Percentiles rank a stretch among this genome's conserved stretches.
These are phyloP conservation scores for Pyrenophora tritici-repentis DNA, from an alignment of 2,329 filamentous ascomycete genomes.

Conservation along the genomic window DNA sequence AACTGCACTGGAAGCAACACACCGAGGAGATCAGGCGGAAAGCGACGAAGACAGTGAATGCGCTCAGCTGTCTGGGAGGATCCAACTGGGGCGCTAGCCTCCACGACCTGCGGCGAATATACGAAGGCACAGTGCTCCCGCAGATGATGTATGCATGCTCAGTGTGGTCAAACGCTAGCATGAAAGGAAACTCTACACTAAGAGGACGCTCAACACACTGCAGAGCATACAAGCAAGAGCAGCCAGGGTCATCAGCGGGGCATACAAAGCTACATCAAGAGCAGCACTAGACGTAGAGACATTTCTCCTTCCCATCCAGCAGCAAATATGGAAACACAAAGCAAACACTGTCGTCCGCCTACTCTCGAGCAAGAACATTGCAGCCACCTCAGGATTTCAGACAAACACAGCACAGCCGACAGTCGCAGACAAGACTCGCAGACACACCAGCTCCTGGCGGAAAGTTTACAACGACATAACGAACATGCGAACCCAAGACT, in stretches of 20 bases:
- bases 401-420: slow-evolving; percentile 1
- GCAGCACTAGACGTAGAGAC: slow-evolving; percentile 20
- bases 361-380: slow-evolving; percentile 11
- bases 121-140: slow-evolving; percentile 34
- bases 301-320: slow-evolving; percentile 16
- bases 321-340: slow-evolving; percentile 25
- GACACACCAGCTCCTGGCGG: too few species aligned
- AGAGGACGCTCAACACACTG: slow-evolving; percentile 18
- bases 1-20: slow-evolving; percentile 16
- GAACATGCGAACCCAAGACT: too few species aligned
- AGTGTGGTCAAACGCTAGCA: slow-evolving; percentile 26
- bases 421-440: too few species aligned
- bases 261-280: slow-evolving; percentile 27
- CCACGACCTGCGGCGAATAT: slow-evolving; percentile 27
- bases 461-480: too few species aligned
- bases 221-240: slow-evolving; percentile 27
- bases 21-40: slow-evolving; percentile 17
- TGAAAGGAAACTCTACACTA: slow-evolving; percentile 18
- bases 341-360: slow-evolving; percentile 15
- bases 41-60: slow-evolving; percentile 16
- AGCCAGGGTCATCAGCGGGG: slow-evolving; percentile 26
- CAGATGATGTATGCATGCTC: slow-evolving; percentile 40
- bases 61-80: slow-evolving; percentile 15
- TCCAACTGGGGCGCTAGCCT: slow-evolving; percentile 25
- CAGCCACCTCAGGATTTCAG: slow-evolving; percentile 12